Evolutionary conservation across 257 asterid genomes (phyloP), one percentile per base, ranked within the genome.

Genomic region (Fraxinus quadrangulata): DNA sequence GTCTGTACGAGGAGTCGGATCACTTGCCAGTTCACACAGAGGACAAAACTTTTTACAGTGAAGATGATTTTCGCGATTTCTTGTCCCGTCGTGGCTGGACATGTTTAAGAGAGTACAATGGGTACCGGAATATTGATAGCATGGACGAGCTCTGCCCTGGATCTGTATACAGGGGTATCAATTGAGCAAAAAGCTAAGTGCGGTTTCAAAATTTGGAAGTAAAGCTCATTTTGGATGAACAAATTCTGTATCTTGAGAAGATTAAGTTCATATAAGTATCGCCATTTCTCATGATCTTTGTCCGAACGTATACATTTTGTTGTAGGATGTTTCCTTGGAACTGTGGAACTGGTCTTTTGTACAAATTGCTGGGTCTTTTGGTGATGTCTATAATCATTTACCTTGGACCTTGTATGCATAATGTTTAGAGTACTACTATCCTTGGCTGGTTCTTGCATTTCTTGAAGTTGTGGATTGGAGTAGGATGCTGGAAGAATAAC

Each of bases 131-230:
- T 67, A 74, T 89, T 42, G 96, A 91, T 76, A 84, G 69, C 13
- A 70, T 92, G 90, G 93, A 90, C 10, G 96, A 89, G 80, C 96
- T 92, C 30, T 85, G 89, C 78, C 96, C 95, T 0, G 93, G 91
- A 72, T 96, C 83, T 17, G 63, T 89, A 6, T 92, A 92, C 51
- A 92, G 96, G 4, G 93, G 96, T 65, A 81, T 81, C 30, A 83
- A 73, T 63, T 82, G 36, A 63, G 9, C 33, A 13, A 26, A 63
- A 63, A 63, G 19, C 21, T 12, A 2, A 63, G 13, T 2, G 67
- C 9, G 30, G 69, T 63, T 23, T 63, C 31, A 26, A 61, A 5
- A 23, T 23, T 61, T 0, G 16, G 16, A 10, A 61, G 30, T 23
- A 23, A 23, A 61, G 33, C 16, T 61, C 34, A 23, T 63, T 63